A percentile compares a stretch with the other conserved stretches of the same genome.
phyloP scores from a whole-genome alignment of 2,329 filamentous ascomycete genomes.

The Fusarium nanum region DNA sequence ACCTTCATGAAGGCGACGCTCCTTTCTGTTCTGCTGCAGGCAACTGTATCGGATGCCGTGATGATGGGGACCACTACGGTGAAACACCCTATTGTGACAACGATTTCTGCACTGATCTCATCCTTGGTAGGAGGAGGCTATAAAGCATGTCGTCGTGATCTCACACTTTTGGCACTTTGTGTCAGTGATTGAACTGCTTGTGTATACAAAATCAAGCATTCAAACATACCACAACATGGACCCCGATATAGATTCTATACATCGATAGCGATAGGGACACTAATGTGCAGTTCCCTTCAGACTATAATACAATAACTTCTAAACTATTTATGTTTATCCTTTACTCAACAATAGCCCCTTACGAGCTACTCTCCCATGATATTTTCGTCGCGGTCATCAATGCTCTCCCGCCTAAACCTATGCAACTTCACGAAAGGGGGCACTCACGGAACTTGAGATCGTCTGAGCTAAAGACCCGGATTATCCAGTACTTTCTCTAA shows the following conservation, averaged over 20 bases:
- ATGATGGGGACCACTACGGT: not conserved
- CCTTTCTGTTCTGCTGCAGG: not conserved
- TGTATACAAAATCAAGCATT: not conserved
- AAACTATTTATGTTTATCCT: too few relatives aligned
- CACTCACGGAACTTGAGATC: too few relatives aligned
- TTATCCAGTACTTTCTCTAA: too few relatives aligned
- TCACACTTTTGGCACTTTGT: not conserved
- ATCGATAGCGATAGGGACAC: not conserved
- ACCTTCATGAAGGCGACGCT: not conserved
- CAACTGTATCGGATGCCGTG: not conserved
- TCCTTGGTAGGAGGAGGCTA: not conserved
- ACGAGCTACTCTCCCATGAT: too few relatives aligned
- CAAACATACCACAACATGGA: not conserved
- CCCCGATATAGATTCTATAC: not conserved
- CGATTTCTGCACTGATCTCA: not conserved
- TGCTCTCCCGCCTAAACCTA: too few relatives aligned
- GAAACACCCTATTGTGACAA: not conserved
- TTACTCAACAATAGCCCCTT: too few relatives aligned
- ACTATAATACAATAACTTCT: too few relatives aligned
- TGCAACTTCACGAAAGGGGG: too few relatives aligned
- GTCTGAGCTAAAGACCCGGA: too few relatives aligned
- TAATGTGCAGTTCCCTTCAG: not conserved
- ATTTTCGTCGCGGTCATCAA: too few relatives aligned
- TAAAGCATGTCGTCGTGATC: not conserved
- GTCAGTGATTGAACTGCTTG: not conserved